Percentiles rank a stretch among this genome's conserved stretches.
These are phyloP conservation scores for Pseudogymnoascus sp. DNA, from an alignment of 2,329 filamentous ascomycete species.

Conservation along the genomic window DNA sequence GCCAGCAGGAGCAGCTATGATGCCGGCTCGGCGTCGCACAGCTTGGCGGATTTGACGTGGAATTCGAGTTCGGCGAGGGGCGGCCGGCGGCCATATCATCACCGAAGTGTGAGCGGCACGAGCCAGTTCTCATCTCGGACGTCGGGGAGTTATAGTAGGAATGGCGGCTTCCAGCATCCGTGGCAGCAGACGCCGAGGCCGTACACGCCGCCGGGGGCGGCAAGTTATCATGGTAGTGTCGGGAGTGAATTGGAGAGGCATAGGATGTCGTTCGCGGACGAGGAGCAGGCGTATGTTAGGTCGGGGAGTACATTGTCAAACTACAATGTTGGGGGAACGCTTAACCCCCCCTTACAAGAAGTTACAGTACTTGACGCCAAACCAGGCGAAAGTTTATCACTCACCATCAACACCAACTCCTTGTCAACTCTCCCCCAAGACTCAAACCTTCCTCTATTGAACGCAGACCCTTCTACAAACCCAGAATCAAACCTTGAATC, in stretches of 20 bases:
- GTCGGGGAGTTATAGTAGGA: conserved; percentile 3
- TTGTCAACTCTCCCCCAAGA: background rate
- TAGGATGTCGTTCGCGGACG: background rate
- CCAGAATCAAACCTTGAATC: conserved; percentile 22
- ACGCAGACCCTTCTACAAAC: conserved; percentile 15
- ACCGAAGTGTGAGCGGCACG: background rate
- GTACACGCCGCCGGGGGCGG: conserved; percentile 39
- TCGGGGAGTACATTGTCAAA: background rate
- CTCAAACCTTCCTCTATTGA: background rate
- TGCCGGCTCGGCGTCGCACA: background rate
- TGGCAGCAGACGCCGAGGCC: conserved; percentile 52
- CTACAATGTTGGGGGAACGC: background rate
- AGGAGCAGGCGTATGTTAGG: background rate
- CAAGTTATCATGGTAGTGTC: background rate
- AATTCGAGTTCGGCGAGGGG: conserved; percentile 1
- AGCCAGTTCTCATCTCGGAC: background rate
- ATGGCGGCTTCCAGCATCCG: conserved; percentile 44
- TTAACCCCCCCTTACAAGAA: background rate
- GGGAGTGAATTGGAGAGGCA: background rate
- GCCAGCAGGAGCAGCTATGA: background rate
- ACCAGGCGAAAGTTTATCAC: conserved; percentile 5
- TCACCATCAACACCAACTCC: conserved; percentile 4
- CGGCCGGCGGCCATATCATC: conserved; percentile 1
- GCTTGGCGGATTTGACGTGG: background rate
- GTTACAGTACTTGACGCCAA: conserved; percentile 4